Evolutionary conservation across 2,329 filamentous ascomycete genomes (phyloP), one percentile per base, ranked within the genome.

Genomic region (Byssothecium circinans): DNA sequence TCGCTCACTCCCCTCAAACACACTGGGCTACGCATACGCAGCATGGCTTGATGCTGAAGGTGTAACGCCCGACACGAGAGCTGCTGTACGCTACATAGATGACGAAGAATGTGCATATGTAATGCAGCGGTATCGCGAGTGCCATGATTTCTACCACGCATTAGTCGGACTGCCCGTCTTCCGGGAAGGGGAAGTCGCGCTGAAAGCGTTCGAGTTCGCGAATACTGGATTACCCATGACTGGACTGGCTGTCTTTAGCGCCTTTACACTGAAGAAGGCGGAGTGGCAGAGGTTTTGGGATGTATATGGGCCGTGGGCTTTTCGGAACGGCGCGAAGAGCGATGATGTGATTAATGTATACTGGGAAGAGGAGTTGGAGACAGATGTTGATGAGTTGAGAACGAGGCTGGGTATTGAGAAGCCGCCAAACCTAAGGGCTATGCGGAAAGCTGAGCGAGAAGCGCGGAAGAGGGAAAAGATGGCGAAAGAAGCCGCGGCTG

Each of bases 221-320:
- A 99, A 97, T 67, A 97, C 91, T 1, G 74, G 95, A 27, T 75
- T 99, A 45, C 94, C 94, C 0, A 99, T 99, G 94, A 95, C 94
- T 8, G 94, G 89, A 0, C 71, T 99, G 55, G 90, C 87, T 65
- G 78, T 95, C 43, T 83, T 91, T 49, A 90, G 91, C 2, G 77
- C 83, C 11, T 70, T 84, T 29, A 78, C 81, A 29, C 68, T 89
- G 64, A 88, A 87, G 67, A 77, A 78, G 23, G 78, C 76, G 12
- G 84, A 88, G 62, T 76, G 82, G 68, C 73, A 78, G 61, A 74
- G 86, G 47, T 94, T 97, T 64, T 87, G 81, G 64, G 72, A 74
- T 4, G 84, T 84, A 1, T 95, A 96, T 71, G 75, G 92, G 43
- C 94, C 94, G 1, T 99, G 94, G 94, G 94, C 94, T 29, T 72